Percentiles rank a stretch among this genome's conserved stretches.
Evolutionary conservation across 495 filamentous ascomycete genomes (phyloP).

Genomic region (Lindgomyces ingoldianus): DNA sequence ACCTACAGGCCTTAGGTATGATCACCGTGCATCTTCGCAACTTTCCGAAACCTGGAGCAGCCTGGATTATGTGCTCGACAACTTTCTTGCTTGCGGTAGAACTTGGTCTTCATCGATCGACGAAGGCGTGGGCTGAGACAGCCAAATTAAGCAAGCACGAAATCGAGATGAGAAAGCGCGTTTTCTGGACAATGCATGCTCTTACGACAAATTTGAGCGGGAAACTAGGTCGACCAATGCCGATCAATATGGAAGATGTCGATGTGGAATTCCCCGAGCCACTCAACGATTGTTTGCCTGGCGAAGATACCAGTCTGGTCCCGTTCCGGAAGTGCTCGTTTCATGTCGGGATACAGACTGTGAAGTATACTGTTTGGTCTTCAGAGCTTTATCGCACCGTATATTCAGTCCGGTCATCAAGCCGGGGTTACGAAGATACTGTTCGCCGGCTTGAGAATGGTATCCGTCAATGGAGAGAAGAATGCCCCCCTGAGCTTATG

Average conservation of each 20-base stretch:
- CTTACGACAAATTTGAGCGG: slow-evolving; percentile 67
- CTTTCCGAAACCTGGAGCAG: slow-evolving; percentile 77
- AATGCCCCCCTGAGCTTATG: slow-evolving; percentile 58
- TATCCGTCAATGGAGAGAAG: slow-evolving; percentile 56
- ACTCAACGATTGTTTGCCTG: slow-evolving; percentile 65
- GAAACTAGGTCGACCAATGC: slow-evolving; percentile 74
- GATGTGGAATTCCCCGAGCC: slow-evolving; percentile 73
- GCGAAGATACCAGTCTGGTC: slow-evolving; percentile 52
- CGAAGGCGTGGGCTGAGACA: slow-evolving; percentile 60
- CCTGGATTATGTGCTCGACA: slow-evolving; percentile 61
- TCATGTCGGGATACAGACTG: slow-evolving; percentile 61
- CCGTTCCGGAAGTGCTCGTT: slow-evolving; percentile 61
- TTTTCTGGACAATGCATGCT: slow-evolving; percentile 69
- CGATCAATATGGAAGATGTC: slow-evolving; percentile 66
- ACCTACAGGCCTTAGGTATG: slow-evolving; percentile 70
- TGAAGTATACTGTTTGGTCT: slow-evolving; percentile 60
- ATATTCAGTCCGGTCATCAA: slow-evolving; percentile 62
- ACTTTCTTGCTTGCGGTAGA: slow-evolving; percentile 68
- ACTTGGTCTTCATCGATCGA: slow-evolving; percentile 69
- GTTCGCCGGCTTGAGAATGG: slow-evolving; percentile 64
- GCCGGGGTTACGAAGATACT: slow-evolving; percentile 60
- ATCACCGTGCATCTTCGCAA: slow-evolving; percentile 68
- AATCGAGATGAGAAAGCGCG: slow-evolving; percentile 72
- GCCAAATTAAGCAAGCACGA: slow-evolving; percentile 54
- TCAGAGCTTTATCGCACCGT: slow-evolving; percentile 72